Evolutionary conservation across 495 filamentous ascomycete genomes (phyloP), one percentile per base, ranked within the genome.

Genomic region (Hypomontagnella monticulosa): DNA sequence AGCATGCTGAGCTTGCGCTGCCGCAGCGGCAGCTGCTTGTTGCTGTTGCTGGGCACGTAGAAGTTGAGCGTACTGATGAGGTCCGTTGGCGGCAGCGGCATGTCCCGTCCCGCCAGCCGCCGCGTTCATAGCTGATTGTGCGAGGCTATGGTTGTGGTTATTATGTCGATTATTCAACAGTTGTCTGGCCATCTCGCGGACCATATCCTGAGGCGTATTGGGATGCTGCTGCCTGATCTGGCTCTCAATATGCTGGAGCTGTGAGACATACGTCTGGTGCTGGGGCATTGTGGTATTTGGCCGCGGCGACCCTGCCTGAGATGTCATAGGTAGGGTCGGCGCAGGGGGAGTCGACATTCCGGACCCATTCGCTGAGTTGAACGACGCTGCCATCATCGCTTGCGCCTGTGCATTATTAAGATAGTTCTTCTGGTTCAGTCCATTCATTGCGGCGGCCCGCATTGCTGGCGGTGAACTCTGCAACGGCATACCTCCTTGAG

Each of bases 61-160:
- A 68, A 91, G 86, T 40, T 89, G 88, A 15, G 89, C 89, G 70
- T 90, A 93, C 18, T 89, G 84, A 58, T 91, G 89, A 5, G 88
- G 88, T 47, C 78, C 71, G 52, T 77, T 74, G 16, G 73, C 71
- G 11, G 68, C 70, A n/a, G 66, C 67, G 15, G 73, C 68, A 55
- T 73, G 72, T 18, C 60, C 66, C 8, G 62, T 65, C 10, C 73
- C 79, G 11, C 88, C 89, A 8, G 87, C 85, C 15, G 87, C 87
- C 9, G 88, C 85, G 75, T 84, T 87, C 83, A 91, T 89, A 2
- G 90, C 88, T 4, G 81, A 79, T 63, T 86, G 84, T 2, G 79
- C 78, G 63, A 85, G 79, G 57, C 53, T 74, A n/a, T 69, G 82
- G 57, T 56, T 74, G 15, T 69, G 82, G 47, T 23, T 73, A 16